Conservation (phyloP, 1,284 basidiomycete genomes). For the Violaceomyces palustris region DNA sequence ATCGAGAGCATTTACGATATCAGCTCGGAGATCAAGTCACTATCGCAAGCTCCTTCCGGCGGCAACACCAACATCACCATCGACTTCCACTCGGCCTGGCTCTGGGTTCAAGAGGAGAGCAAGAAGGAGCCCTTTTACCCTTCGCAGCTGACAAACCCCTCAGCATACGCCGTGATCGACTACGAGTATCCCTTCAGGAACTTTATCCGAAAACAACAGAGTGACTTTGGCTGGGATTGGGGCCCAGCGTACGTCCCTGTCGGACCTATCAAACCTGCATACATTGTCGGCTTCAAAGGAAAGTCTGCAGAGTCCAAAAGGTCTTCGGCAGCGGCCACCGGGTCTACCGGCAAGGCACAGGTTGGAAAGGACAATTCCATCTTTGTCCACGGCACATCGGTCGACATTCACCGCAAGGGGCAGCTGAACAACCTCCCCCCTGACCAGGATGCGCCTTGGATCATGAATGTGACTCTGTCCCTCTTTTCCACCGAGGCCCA, state of each 20-base stretch:
- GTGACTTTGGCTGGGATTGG: slow-evolving; percentile 49
- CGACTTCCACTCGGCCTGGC: slow-evolving; percentile 10
- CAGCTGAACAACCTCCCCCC: slow-evolving; percentile 35
- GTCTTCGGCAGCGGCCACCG: too few species aligned
- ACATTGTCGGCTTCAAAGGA: slow-evolving; percentile 12
- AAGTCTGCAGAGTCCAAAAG: too few species aligned
- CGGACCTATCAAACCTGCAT: slow-evolving; percentile 23
- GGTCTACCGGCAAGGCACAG: not conserved
- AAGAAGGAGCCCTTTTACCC: slow-evolving; percentile 15
- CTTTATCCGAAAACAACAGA: slow-evolving; percentile 40
- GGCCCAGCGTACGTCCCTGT: slow-evolving; percentile 27
- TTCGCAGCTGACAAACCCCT: slow-evolving; percentile 5
- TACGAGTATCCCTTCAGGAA: slow-evolving; percentile 38
- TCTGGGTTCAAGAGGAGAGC: slow-evolving; percentile 11
- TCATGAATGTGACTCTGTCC: slow-evolving; percentile 38
- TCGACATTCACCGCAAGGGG: slow-evolving; percentile 35
- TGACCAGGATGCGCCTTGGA: slow-evolving; percentile 31
- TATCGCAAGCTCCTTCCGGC: not conserved
- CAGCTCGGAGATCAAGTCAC: not conserved
- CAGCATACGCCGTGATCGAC: slow-evolving; percentile 2
- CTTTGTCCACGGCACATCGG: not conserved
- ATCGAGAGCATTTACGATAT: slow-evolving; percentile 59
- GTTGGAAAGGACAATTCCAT: not conserved
- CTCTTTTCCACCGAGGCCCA: slow-evolving; percentile 6
- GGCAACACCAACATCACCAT: slow-evolving; percentile 18